Conservation (phyloP, 345 rosid species). For the Salix koriyanagi region DNA sequence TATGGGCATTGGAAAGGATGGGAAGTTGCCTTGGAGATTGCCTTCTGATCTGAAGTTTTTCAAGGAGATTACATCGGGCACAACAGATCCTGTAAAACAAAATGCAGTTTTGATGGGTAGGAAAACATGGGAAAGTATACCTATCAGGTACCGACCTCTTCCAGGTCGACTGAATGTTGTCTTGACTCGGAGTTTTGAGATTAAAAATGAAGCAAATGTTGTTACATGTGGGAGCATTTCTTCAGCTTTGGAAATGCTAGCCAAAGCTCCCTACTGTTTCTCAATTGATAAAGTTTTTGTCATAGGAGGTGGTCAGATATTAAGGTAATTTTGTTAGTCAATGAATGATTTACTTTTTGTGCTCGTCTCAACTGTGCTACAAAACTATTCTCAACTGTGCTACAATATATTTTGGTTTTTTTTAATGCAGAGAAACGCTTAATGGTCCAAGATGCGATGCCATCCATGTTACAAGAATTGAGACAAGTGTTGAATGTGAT, state of each 20-base stretch:
- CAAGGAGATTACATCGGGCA: constrained; percentile 53
- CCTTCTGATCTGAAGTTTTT: constrained; percentile 79
- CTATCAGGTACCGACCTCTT: constrained; percentile 52
- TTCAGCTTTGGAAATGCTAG: constrained; percentile 65
- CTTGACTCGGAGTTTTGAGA: constrained; percentile 65
- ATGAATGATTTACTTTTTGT: not conserved
- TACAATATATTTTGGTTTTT: not conserved
- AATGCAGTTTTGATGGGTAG: constrained; percentile 87
- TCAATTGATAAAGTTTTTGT: constrained; percentile 83
- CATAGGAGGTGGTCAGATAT: constrained; percentile 79
- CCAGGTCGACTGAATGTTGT: constrained; percentile 80
- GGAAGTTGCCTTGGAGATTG: constrained; percentile 73
- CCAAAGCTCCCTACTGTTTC: constrained; percentile 60
- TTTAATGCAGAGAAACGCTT: constrained; percentile 56
- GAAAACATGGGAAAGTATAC: constrained; percentile 87
- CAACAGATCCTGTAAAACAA: constrained; percentile 58
- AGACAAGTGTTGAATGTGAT: constrained; percentile 64
- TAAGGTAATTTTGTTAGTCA: constrained; percentile 39
- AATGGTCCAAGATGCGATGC: constrained; percentile 74
- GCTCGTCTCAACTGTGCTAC: too few relatives aligned
- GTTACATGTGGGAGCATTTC: constrained; percentile 64
- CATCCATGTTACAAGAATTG: constrained; percentile 76
- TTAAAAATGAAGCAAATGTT: constrained; percentile 72
- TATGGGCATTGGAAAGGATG: constrained; percentile 83
- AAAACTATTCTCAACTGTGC: not conserved